Percentiles rank a stretch among this genome's conserved stretches.
These are phyloP conservation scores for Russula brevipes DNA, from an alignment of 768 basidiomycete genomes.

Conservation along the genomic window DNA sequence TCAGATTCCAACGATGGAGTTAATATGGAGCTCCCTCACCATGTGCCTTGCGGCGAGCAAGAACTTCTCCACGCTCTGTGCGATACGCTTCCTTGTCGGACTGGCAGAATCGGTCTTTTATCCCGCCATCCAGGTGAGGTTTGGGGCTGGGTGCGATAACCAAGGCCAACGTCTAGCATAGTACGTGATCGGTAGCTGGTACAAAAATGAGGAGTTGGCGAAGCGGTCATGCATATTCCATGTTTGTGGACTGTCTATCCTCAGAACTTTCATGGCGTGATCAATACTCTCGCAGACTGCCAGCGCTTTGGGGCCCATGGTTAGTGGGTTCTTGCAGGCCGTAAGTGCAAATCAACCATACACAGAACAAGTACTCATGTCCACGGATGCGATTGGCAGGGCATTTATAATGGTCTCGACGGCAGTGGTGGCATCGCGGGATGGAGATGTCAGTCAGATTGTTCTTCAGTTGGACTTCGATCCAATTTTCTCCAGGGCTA, in stretches of 20 bases:
- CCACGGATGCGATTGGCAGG: conserved; percentile 23
- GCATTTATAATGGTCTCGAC: conserved; percentile 38
- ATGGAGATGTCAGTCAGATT: conserved; percentile 34
- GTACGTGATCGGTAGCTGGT: conserved; percentile 42
- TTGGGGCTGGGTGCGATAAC: too few relatives aligned
- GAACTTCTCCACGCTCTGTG: conserved; percentile 32
- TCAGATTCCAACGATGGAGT: conserved; percentile 39
- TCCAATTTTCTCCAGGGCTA: conserved; percentile 31
- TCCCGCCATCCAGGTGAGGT: conserved; percentile 34
- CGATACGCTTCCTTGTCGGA: conserved; percentile 37
- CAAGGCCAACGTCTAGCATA: background rate
- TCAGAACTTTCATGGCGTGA: background rate
- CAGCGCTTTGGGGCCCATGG: conserved; percentile 38
- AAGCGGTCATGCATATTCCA: conserved; percentile 41
- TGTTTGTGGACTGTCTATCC: conserved; percentile 21
- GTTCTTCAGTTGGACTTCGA: background rate
- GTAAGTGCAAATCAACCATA: conserved; percentile 18
- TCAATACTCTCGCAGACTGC: conserved; percentile 28
- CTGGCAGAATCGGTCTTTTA: conserved; percentile 40
- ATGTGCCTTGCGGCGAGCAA: conserved; percentile 35
- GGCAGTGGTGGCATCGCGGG: conserved; percentile 37
- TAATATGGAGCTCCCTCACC: conserved; percentile 36
- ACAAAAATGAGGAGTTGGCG: conserved; percentile 39
- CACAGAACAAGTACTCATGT: background rate
- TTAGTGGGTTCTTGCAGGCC: conserved; percentile 38